Evolutionary conservation across 2,329 filamentous ascomycete genomes (phyloP), one percentile per base, ranked within the genome.

Genomic region (Alternaria brassicae): DNA sequence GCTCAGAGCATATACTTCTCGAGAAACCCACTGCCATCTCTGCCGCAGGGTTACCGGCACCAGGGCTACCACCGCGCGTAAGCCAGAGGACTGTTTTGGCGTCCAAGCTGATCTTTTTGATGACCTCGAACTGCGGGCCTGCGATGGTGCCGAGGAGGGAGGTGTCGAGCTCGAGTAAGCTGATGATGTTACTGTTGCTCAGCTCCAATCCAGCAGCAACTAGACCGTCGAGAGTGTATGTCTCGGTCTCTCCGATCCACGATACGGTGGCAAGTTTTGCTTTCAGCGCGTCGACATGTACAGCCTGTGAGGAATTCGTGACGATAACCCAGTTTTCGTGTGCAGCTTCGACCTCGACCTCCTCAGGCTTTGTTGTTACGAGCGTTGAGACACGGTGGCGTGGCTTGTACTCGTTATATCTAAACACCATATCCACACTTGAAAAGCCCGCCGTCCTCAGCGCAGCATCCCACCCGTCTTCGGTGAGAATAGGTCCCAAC

Each of bases 381-480:
- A 56, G 32, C 40, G 32, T 47, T 44, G 42, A 28, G 34, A 47
- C 51, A 30, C 53, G 53, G 48, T 57, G 30, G 9, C 23, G 48
- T 41, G 44, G 37, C 27, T 50, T 50, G 44, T 56, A 50, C 44
- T 59, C 51, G 23, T 51, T 59, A 25, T 59, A 51, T 17, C 44
- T 55, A 13, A 59, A 56, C 17, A 56, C 45, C 44, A 59, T 50
- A 7, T 60, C 58, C 6, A 57, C 53, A n/a, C 58, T 51, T 1
- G 55, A 48, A 49, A 62, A 62, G 21, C 59, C 56, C 10, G 39
- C 40, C 2, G 28, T 53, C 40, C 53, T 59, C 7, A 65, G 36
- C 5, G 41, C 47, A 17, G 27, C 65, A 48, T 74, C 64, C 74
- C 72, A 77, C 36, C 64, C 27, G 15, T 54, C 40, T 49, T 60